Evolutionary conservation across 2,329 filamentous ascomycete genomes (phyloP).

Genomic region (Aureobasidium sp.): DNA sequence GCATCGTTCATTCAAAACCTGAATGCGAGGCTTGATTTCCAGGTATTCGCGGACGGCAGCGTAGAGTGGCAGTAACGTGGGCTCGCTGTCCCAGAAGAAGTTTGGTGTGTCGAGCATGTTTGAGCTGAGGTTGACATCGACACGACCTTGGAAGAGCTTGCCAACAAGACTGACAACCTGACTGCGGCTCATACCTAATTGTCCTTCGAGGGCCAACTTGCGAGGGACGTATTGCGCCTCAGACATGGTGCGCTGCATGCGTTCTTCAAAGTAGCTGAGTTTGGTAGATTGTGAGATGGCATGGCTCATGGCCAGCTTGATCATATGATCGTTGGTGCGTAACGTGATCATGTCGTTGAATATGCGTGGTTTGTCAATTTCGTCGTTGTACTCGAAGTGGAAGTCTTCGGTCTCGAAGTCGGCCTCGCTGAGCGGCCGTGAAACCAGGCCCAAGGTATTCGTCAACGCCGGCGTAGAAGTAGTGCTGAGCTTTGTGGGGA

Average conservation of each 20-base stretch:
- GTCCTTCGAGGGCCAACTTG: slow-evolving; percentile 76
- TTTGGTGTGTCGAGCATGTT: slow-evolving; percentile 95
- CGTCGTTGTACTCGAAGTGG: slow-evolving; percentile 90
- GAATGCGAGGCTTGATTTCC: slow-evolving; percentile 91
- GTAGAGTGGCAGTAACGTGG: slow-evolving; percentile 89
- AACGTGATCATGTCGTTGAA: slow-evolving; percentile 99
- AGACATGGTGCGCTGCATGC: slow-evolving; percentile 89
- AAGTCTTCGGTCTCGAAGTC: slow-evolving; percentile 98
- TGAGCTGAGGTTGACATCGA: slow-evolving; percentile 94
- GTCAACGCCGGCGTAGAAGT: slow-evolving; percentile 18
- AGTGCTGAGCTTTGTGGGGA: slow-evolving; percentile 13
- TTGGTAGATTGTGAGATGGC: slow-evolving; percentile 97
- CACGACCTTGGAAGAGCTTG: slow-evolving; percentile 81
- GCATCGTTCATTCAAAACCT: slow-evolving; percentile 94
- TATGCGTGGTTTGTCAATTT: slow-evolving; percentile 78
- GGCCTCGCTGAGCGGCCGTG: slow-evolving; percentile 71
- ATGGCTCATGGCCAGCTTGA: slow-evolving; percentile 94
- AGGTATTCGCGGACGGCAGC: slow-evolving; percentile 92
- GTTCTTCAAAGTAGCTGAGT: slow-evolving; percentile 89
- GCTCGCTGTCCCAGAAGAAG: slow-evolving; percentile 98
- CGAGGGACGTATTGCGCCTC: slow-evolving; percentile 90
- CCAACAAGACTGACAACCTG: slow-evolving; percentile 92
- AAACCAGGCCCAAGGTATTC: slow-evolving; percentile 55
- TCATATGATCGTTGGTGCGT: slow-evolving; percentile 93
- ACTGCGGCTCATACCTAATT: slow-evolving; percentile 81